phyloP scores from a whole-genome alignment of 2,329 filamentous ascomycete genomes.

The Trichoderma aggressivum region DNA sequence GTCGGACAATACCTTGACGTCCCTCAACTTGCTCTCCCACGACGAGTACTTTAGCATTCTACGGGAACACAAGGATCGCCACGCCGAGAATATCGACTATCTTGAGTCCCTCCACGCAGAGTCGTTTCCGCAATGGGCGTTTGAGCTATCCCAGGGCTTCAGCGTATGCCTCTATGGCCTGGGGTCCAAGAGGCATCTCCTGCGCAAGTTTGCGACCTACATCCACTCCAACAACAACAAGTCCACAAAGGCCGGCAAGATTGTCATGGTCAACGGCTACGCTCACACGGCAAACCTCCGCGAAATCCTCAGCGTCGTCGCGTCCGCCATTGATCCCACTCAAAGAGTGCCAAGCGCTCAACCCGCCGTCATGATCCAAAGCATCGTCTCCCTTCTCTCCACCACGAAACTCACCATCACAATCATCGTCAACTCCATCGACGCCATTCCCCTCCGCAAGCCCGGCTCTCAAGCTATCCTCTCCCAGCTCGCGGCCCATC shows the following conservation, averaged over 20 bases:
- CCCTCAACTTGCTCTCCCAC: conserved; percentile 74
- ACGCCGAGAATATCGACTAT: conserved; percentile 65
- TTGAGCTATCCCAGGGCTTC: conserved; percentile 84
- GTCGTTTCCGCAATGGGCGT: conserved; percentile 87
- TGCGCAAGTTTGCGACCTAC: conserved; percentile 72
- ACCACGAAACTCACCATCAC: conserved; percentile 49
- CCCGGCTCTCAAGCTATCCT: conserved; percentile 67
- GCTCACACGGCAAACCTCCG: conserved; percentile 61
- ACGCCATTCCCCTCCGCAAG: conserved; percentile 72
- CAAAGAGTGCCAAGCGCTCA: conserved; percentile 57
- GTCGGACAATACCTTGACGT: conserved; percentile 77
- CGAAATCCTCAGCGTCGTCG: conserved; percentile 68
- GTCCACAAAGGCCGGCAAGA: conserved; percentile 38
- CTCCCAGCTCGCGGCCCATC: conserved; percentile 71
- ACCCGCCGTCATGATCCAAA: conserved; percentile 64
- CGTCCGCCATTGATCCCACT: conserved; percentile 55
- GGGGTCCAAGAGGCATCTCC: conserved; percentile 77
- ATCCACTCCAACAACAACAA: conserved; percentile 42
- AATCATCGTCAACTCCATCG: conserved; percentile 81
- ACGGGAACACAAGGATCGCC: conserved; percentile 62
- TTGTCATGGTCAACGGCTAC: conserved; percentile 88
- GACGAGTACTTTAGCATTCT: conserved; percentile 80
- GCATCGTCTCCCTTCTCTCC: conserved; percentile 59
- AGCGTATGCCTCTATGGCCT: conserved; percentile 90
- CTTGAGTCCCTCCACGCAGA: conserved; percentile 72